Percentiles rank a stretch among this genome's conserved stretches.
Conservation (phyloP, 352 stramenopile species). For the Albugo candida region DNA sequence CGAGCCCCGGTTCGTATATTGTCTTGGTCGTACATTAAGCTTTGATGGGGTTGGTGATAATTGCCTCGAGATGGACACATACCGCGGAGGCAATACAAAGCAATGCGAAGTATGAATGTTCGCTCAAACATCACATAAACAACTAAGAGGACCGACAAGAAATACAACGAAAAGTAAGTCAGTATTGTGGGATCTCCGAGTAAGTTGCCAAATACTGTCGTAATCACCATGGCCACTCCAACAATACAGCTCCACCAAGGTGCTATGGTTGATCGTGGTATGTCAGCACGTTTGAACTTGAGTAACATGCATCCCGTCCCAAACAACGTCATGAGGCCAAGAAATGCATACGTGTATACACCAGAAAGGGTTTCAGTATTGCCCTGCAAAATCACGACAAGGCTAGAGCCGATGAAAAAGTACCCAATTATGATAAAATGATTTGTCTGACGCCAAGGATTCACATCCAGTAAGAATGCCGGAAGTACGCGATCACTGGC, state of each 20-base stretch:
- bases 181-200: conserved; percentile 70
- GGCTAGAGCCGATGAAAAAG: conserved; percentile 73
- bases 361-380: conserved; percentile 83
- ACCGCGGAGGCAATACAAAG: conserved; percentile 54
- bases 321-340: conserved; percentile 89
- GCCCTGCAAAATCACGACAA: conserved; percentile 79
- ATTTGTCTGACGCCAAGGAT: conserved; percentile 73
- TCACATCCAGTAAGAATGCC: conserved; percentile 57
- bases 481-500: conserved; percentile 79
- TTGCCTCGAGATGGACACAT: conserved; percentile 46
- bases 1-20: conserved; percentile 50
- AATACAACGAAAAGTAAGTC: conserved; percentile 81
- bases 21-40: conserved; percentile 21
- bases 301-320: conserved; percentile 85
- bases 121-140: conserved; percentile 82
- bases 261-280: conserved; percentile 73
- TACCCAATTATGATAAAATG: conserved; percentile 86
- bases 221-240: conserved; percentile 62
- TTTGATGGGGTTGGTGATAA: conserved; percentile 4
- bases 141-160: conserved; percentile 53
- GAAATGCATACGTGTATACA: conserved; percentile 92
- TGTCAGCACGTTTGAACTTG: conserved; percentile 85
- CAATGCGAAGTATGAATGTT: conserved; percentile 68
- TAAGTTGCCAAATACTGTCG: conserved; percentile 71
- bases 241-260: conserved; percentile 77